Base-by-base conservation (phyloP, 2,329 filamentous ascomycete genomes). In the Fusarium mundagurra region DNA sequence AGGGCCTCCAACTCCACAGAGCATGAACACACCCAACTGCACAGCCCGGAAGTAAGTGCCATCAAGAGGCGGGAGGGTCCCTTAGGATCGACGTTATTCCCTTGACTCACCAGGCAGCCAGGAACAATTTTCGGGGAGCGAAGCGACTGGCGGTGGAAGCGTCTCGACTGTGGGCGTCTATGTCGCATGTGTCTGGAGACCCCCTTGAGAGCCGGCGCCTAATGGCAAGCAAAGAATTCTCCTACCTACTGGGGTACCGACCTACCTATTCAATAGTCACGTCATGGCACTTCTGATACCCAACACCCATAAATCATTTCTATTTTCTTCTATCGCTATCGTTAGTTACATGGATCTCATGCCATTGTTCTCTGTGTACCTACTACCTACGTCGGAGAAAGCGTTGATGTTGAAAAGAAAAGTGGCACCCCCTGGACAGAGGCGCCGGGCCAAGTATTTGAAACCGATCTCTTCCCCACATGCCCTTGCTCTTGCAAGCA, bases 161-260 rank as follows among this genome's bases (percentile, higher is more conserved):
- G 72, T 74, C 72, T 74, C 72, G 72, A 69, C 68, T 74, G 60
- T 74, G 72, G 72, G 72, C 72, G 72, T 73, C 68, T 74, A 74
- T 61, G 72, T 75, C 72, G 60, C 72, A 74, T 74, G 72, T 72
- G 69, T 65, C 64, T 61, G 72, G 72, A 47, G 57, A 44, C 45
- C 54, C 71, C 60, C 44, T 45, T 66, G 55, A 45, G 34, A 51
- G 47, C 36, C 31, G 64, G 72, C 72, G 72, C 72, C 72, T 75
- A 74, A 69, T 34, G 58, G 45, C n/a, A 29, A 50, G 36, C 33
- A 54, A 29, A 41, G 36, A 29, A 29, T 48, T 51, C 34, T 58
- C 38, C 16, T 36, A 12, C 50, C 17, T 53, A 51, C 27, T 22
- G 16, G 45, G 29, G 31, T 33, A 33, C 29, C 29, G 18, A 48